Base-by-base conservation (phyloP, 495 filamentous ascomycete species). In the Melanomma pulvis-pyrius region DNA sequence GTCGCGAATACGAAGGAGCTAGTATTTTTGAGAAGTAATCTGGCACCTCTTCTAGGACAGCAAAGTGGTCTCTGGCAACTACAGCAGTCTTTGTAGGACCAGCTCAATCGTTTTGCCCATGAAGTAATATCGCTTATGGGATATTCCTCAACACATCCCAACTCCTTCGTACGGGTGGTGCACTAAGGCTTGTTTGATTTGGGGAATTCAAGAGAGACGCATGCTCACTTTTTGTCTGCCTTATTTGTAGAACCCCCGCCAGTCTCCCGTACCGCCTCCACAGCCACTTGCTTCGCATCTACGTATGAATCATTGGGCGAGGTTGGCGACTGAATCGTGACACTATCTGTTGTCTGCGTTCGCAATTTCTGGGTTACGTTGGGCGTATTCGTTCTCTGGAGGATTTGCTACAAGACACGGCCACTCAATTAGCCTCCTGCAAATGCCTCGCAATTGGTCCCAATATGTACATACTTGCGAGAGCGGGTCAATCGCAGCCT, bases 361-460 rank as follows among this genome's bases (percentile, higher is more conserved):
- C 90, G 85, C 53, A 89, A 76, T 69, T 87, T 90, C 44, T 87
- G 80, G 57, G 90, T 86, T 17, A 86, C 84, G 58, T 84, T 86
- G 65, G 89, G 86, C 21, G 88, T 91, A 75, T 91, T 91, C 54
- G 90, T 92, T 71, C 92, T 87, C 73, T 90, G 85, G 58, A 93
- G 84, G 55, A 97, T 97, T 74, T 96, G 85, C 85, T 88, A 86
- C 83, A 64, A 82, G 80, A 11, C 83, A 85, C 62, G 85, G 76
- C 36, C 83, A 83, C 73, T 87, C 84, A 57, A 85, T 87, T 41
- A 68, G 64, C 65, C 7, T 53, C 7, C n/a, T 21, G 48, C 48
- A 24, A 24, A 12, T 50, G 17, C 48, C 36, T 52, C 15, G 24
- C 57, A 17, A 9, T 7, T 19, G 30, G 29, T 34, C 0, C 26